Evolutionary conservation across 352 stramenopile species (phyloP).

Genomic region (Phytopythium vexans): DNA sequence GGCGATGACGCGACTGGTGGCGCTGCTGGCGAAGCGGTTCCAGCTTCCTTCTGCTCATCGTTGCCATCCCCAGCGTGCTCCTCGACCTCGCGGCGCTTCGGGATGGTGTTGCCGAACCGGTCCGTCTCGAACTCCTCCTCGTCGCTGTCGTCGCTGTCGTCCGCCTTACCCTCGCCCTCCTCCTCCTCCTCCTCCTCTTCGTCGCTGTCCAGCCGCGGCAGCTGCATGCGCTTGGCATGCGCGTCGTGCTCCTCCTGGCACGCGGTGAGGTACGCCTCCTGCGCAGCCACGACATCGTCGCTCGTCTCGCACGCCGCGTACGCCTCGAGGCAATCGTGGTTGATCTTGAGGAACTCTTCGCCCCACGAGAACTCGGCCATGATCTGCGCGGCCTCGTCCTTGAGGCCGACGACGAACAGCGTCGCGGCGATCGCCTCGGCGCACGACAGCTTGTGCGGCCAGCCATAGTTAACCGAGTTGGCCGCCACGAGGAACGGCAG

Average conservation of each 20-base stretch:
- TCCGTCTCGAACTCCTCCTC: constrained; percentile 35
- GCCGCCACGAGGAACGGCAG: constrained; percentile 95
- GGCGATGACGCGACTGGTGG: constrained; percentile 87
- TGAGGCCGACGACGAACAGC: constrained; percentile 95
- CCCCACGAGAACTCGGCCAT: constrained; percentile 95
- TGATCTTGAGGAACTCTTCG: constrained; percentile 93
- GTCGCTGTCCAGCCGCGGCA: constrained; percentile 62
- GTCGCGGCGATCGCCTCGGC: constrained; percentile 97
- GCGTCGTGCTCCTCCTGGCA: constrained; percentile 64
- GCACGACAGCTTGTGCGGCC: constrained; percentile 94
- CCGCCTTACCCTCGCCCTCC: constrained; percentile 23
- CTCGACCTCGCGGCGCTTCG: background rate
- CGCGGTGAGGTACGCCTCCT: constrained; percentile 65
- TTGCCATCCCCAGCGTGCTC: constrained; percentile 7
- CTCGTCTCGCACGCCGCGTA: constrained; percentile 77
- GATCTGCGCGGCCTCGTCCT: constrained; percentile 85
- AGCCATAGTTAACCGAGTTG: constrained; percentile 94
- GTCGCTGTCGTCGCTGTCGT: constrained; percentile 22
- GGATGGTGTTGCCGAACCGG: constrained; percentile 30
- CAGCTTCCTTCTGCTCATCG: constrained; percentile 23
- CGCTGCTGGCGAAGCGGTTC: constrained; percentile 71
- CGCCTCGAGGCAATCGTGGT: constrained; percentile 91
- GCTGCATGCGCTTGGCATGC: constrained; percentile 41
- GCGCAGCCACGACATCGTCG: constrained; percentile 69
- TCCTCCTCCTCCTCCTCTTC: constrained; percentile 45